phyloP scores from a whole-genome alignment of 768 basidiomycete species.

The Boletus pseudopeckii region DNA sequence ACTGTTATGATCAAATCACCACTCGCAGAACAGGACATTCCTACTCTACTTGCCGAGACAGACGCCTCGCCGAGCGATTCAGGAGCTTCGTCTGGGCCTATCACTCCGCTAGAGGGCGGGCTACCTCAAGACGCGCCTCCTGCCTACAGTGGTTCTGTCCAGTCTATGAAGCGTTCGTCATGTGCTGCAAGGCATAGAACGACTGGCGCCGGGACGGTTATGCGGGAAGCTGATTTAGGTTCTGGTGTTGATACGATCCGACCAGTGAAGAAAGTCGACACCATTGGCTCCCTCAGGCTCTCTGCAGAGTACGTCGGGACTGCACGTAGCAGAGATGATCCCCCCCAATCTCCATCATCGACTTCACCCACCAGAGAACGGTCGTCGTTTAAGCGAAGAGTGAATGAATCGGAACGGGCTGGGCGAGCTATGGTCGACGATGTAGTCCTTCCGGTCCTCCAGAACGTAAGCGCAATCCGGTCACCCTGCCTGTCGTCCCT shows the following conservation, averaged over 20 bases:
- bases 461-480: conserved; percentile 50
- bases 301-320: conserved; percentile 83
- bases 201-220: conserved; percentile 64
- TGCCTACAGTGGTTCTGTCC: conserved; percentile 68
- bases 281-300: conserved; percentile 66
- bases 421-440: conserved; percentile 75
- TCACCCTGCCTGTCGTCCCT: neutral
- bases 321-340: conserved; percentile 52
- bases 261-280: conserved; percentile 90
- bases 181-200: conserved; percentile 70
- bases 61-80: conserved; percentile 42
- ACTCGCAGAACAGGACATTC: conserved; percentile 41
- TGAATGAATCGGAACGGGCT: conserved; percentile 60
- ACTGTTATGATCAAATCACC: conserved; percentile 63
- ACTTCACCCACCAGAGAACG: conserved; percentile 44
- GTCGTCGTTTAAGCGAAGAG: conserved; percentile 43
- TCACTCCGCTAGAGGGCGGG: conserved; percentile 33
- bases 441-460: conserved; percentile 76
- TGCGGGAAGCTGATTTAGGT: conserved; percentile 82
- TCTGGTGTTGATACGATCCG: conserved; percentile 87
- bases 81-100: conserved; percentile 33
- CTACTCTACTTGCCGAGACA: conserved; percentile 36
- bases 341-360: conserved; percentile 37
- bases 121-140: conserved; percentile 60
- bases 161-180: conserved; percentile 64